Evolutionary conservation across 2,329 filamentous ascomycete genomes (phyloP).

Genomic region (Epicoccum sorghinum): DNA sequence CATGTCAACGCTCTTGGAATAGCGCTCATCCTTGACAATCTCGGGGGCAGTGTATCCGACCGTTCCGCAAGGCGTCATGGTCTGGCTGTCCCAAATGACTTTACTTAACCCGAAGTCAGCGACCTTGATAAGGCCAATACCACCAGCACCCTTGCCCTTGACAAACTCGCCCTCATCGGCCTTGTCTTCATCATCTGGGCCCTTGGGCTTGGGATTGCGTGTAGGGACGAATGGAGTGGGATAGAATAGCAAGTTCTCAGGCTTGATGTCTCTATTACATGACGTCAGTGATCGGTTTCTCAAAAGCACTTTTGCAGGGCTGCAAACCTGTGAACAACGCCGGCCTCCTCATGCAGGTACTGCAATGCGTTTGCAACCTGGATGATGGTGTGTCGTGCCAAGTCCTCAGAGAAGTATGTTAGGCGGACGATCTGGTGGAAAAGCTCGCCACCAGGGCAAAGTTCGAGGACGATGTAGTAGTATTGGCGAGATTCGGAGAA

Average conservation of each 20-base stretch:
- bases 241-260: slow-evolving; percentile 94
- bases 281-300: slow-evolving; percentile 43
- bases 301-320: slow-evolving; percentile 3
- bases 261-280: slow-evolving; percentile 85
- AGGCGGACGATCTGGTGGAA: slow-evolving; percentile 98
- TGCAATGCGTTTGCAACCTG: slow-evolving; percentile 95
- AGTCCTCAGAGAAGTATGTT: slow-evolving; percentile 96
- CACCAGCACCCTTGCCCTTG: slow-evolving; percentile 79
- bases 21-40: slow-evolving; percentile 98
- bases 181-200: slow-evolving; percentile 94
- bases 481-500: slow-evolving; percentile 94
- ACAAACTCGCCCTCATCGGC: slow-evolving; percentile 95
- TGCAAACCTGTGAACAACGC: slow-evolving; percentile 92
- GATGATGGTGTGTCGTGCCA: slow-evolving; percentile 90
- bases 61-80: slow-evolving; percentile 98
- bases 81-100: slow-evolving; percentile 96
- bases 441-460: slow-evolving; percentile 92
- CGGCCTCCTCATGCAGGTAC: slow-evolving; percentile 92
- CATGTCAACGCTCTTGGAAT: slow-evolving; percentile 99
- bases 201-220: slow-evolving; percentile 78
- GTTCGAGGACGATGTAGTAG: slow-evolving; percentile 95
- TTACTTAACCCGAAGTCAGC: slow-evolving; percentile 98
- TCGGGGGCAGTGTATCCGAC: slow-evolving; percentile 98
- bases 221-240: slow-evolving; percentile 82
- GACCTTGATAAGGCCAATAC: slow-evolving; percentile 95